These are phyloP conservation scores for Catharanthus roseus DNA, from an alignment of 257 asterid genomes.

Conservation along the genomic window DNA sequence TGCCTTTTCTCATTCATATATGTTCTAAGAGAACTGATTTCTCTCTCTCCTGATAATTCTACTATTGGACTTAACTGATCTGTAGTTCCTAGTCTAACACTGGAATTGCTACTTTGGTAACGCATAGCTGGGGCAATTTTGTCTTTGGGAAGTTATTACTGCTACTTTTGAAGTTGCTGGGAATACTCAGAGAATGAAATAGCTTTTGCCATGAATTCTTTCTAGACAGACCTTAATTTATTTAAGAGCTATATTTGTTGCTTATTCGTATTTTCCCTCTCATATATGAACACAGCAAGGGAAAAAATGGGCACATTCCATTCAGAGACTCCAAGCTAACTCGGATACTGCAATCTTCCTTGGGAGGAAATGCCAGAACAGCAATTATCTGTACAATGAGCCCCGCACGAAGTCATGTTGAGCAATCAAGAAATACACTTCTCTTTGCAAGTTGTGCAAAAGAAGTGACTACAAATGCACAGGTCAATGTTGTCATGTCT, in stretches of 20 bases:
- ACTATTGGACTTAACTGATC: neutral
- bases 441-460: constrained; percentile 95
- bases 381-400: constrained; percentile 94
- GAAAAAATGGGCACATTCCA: constrained; percentile 78
- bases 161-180: neutral
- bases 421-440: constrained; percentile 96
- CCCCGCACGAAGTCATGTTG: constrained; percentile 85
- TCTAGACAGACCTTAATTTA: neutral
- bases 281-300: constrained; percentile 53
- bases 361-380: constrained; percentile 86
- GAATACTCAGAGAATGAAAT: no score
- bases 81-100: neutral
- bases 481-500: constrained; percentile 80
- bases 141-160: neutral
- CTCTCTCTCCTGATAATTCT: neutral
- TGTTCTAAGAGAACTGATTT: neutral
- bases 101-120: neutral
- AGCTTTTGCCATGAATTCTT: neutral
- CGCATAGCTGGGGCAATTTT: neutral
- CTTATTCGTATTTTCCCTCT: constrained; percentile 12
- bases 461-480: constrained; percentile 83
- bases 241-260: neutral
- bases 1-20: neutral
- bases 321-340: constrained; percentile 95
- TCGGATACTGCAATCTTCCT: constrained; percentile 78